Percentiles rank a stretch among this genome's conserved stretches.
phyloP scores from a whole-genome alignment of 2,329 filamentous ascomycete genomes.

The Talaromyces sp. region DNA sequence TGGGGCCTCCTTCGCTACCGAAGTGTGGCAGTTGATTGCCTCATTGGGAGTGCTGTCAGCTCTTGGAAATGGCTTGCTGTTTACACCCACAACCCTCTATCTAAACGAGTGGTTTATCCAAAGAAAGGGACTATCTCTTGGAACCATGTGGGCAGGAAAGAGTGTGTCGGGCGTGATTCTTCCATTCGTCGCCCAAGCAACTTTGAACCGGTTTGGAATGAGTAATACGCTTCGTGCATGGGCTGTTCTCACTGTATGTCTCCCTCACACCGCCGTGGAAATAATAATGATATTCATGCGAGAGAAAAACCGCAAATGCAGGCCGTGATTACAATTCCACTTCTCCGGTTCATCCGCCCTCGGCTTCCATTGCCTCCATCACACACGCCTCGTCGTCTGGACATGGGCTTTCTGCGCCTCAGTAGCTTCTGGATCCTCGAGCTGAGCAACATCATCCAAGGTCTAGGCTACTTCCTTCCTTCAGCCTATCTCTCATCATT shows the following conservation, averaged over 20 bases:
- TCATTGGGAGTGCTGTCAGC: conserved; percentile 37
- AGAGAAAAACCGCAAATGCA: conserved; percentile 13
- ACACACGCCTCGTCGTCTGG: conserved; percentile 9
- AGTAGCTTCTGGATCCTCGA: conserved; percentile 43
- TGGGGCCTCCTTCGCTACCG: conserved; percentile 34
- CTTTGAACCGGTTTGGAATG: conserved; percentile 18
- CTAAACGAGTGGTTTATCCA: conserved; percentile 49
- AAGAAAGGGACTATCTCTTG: conserved; percentile 46
- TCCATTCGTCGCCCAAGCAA: conserved; percentile 1
- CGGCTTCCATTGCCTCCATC: conserved; percentile 22
- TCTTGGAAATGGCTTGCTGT: conserved; percentile 44
- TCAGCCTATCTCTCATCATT: conserved; percentile 35
- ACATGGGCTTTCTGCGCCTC: conserved; percentile 28
- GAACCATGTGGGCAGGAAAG: conserved; percentile 39
- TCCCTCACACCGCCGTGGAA: neutral
- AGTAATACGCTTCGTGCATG: conserved; percentile 41
- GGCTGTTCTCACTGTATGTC: conserved; percentile 20
- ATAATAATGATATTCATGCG: neutral
- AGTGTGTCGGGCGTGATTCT: conserved; percentile 22
- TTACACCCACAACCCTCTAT: conserved; percentile 38
- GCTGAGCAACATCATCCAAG: conserved; percentile 34
- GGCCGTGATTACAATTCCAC: conserved; percentile 25
- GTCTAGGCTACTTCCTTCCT: conserved; percentile 33
- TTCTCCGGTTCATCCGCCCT: conserved; percentile 36
- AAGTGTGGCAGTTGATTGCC: conserved; percentile 35